Evolutionary conservation across 2,329 filamentous ascomycete species (phyloP).

Genomic region (Hypoxylon sp.): DNA sequence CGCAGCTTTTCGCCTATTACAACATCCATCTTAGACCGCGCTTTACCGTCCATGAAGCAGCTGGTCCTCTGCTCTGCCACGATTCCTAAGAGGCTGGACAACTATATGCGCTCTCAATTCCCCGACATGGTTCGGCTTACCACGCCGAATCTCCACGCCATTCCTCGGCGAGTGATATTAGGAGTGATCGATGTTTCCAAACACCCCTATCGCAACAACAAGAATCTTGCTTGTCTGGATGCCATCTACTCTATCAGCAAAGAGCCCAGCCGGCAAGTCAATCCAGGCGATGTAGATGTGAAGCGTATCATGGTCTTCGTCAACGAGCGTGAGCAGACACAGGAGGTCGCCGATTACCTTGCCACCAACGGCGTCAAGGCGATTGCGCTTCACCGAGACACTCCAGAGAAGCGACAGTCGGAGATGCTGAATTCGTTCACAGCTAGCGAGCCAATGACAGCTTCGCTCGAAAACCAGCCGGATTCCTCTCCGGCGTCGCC

Average conservation of each 20-base stretch:
- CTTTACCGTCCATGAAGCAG: constrained; percentile 83
- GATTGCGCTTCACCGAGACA: constrained; percentile 85
- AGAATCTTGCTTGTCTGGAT: constrained; percentile 91
- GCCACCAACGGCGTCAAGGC: constrained; percentile 89
- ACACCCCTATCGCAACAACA: constrained; percentile 94
- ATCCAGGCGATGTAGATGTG: constrained; percentile 70
- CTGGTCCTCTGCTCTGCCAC: constrained; percentile 95
- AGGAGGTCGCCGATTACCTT: constrained; percentile 83
- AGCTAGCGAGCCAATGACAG: constrained; percentile 55
- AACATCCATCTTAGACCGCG: constrained; percentile 82
- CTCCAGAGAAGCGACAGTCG: constrained; percentile 78
- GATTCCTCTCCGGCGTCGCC: constrained; percentile 36
- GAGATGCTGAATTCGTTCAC: constrained; percentile 84
- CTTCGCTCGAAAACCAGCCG: constrained; percentile 37
- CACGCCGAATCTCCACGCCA: constrained; percentile 95
- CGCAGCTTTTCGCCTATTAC: constrained; percentile 90
- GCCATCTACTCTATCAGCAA: constrained; percentile 94
- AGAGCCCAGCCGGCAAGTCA: constrained; percentile 69
- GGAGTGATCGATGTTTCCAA: constrained; percentile 92
- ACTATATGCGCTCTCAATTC: constrained; percentile 82
- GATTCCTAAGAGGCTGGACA: constrained; percentile 90
- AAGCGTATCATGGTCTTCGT: constrained; percentile 96
- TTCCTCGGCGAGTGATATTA: constrained; percentile 92
- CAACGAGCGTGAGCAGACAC: constrained; percentile 91
- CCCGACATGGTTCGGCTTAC: constrained; percentile 87